phyloP scores from a whole-genome alignment of 2,329 filamentous ascomycete species.

The Teratosphaeria pseudoeucalypti region DNA sequence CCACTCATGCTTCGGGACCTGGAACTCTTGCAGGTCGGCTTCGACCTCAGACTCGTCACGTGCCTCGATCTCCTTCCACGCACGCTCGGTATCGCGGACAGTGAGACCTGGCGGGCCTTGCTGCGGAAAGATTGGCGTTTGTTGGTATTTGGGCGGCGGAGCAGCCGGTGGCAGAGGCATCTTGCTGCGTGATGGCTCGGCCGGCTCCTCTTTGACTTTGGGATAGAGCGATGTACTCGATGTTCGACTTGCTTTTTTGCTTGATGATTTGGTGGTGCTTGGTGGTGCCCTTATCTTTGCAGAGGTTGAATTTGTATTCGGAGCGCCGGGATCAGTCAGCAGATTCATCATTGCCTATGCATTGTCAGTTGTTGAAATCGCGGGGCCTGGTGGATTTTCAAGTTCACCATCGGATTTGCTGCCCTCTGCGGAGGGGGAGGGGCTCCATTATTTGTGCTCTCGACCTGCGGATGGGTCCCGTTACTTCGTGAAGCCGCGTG shows the following conservation, averaged over 20 bases:
- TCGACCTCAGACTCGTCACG: slow-evolving; percentile 53
- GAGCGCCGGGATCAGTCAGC: slow-evolving; percentile 54
- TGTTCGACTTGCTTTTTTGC: slow-evolving; percentile 18
- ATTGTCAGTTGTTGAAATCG: slow-evolving; percentile 69
- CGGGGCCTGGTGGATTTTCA: slow-evolving; percentile 11
- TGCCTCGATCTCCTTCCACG: slow-evolving; percentile 50
- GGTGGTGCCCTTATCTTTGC: not conserved
- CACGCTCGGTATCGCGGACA: slow-evolving; percentile 45
- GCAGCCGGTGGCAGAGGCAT: slow-evolving; percentile 1
- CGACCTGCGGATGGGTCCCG: slow-evolving; percentile 18
- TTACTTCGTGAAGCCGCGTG: slow-evolving; percentile 19
- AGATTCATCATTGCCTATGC: slow-evolving; percentile 82
- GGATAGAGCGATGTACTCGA: slow-evolving; percentile 17
- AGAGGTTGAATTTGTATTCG: slow-evolving; percentile 1
- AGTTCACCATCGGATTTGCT: not conserved
- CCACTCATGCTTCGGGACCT: slow-evolving; percentile 44
- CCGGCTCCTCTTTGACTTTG: slow-evolving; percentile 10
- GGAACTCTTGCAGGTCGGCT: slow-evolving; percentile 42
- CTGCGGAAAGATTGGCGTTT: slow-evolving; percentile 11
- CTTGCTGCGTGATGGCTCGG: slow-evolving; percentile 4
- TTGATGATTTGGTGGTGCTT: slow-evolving; percentile 4
- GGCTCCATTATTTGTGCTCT: slow-evolving; percentile 13
- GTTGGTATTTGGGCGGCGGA: not conserved
- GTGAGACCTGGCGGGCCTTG: slow-evolving; percentile 27
- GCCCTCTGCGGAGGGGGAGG: slow-evolving; percentile 25